Conservation (phyloP, 108 stramenopile genomes). For the Epipyxis sp. region DNA sequence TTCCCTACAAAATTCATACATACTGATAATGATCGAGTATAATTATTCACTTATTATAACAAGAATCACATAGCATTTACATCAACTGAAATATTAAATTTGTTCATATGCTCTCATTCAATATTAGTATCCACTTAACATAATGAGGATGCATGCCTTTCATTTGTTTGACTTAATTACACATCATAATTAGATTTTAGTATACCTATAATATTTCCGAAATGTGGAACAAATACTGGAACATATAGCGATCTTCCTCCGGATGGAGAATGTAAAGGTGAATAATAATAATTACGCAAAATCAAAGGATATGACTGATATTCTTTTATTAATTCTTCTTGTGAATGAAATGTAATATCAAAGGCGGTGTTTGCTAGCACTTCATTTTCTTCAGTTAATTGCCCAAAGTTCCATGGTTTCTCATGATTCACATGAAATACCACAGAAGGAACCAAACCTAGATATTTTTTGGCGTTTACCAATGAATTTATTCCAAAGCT, state of each 20-base stretch:
- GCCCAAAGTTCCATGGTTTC: conserved; percentile 13
- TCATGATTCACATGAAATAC: conserved; percentile 18
- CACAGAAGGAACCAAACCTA: background rate
- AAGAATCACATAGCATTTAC: no score
- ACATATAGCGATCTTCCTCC: no score
- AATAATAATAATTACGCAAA: conserved; percentile 15
- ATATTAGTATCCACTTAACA: background rate
- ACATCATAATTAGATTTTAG: background rate
- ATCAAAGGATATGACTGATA: background rate
- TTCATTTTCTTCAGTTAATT: no score
- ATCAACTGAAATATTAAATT: no score
- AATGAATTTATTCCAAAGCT: background rate
- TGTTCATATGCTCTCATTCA: background rate
- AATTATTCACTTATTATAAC: no score
- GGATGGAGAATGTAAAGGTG: background rate
- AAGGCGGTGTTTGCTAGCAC: background rate
- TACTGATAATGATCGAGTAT: no score
- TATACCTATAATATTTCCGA: background rate
- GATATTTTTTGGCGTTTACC: background rate
- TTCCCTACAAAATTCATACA: no score
- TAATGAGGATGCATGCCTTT: background rate
- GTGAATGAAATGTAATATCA: background rate
- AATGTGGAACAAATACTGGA: background rate
- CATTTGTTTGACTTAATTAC: background rate
- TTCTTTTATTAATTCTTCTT: background rate